A percentile compares a stretch with the other conserved stretches of the same genome.
These are phyloP conservation scores for Trypethelium eluteriae DNA, from an alignment of 495 filamentous ascomycete genomes.

Conservation along the genomic window DNA sequence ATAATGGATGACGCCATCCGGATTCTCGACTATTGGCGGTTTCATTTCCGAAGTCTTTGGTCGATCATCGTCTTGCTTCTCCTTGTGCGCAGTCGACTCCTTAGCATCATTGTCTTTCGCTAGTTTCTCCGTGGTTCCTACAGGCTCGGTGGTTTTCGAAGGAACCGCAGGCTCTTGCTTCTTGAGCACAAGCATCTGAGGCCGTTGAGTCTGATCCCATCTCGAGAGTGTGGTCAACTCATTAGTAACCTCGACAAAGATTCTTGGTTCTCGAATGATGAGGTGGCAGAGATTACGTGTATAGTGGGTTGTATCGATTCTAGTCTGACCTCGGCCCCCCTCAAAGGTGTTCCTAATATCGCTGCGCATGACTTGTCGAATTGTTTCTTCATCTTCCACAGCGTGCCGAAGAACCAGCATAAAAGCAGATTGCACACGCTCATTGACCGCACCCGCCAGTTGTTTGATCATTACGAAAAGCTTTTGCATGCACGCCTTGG, in stretches of 20 bases:
- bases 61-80: conserved; percentile 38
- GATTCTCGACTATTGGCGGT: conserved; percentile 78
- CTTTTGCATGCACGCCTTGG: conserved; percentile 81
- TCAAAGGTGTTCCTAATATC: conserved; percentile 76
- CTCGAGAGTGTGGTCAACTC: conserved; percentile 67
- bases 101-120: conserved; percentile 35
- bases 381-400: conserved; percentile 82
- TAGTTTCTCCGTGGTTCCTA: conserved; percentile 7
- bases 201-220: conserved; percentile 51
- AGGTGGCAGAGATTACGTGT: conserved; percentile 73
- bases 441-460: conserved; percentile 65
- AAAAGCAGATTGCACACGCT: conserved; percentile 69
- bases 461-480: conserved; percentile 94
- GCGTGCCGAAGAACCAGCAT: conserved; percentile 88
- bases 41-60: conserved; percentile 63
- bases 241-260: conserved; percentile 86
- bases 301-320: conserved; percentile 63
- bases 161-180: conserved; percentile 38
- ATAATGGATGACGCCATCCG: conserved; percentile 94
- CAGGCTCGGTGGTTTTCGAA: background rate
- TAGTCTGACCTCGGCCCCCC: conserved; percentile 48
- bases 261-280: conserved; percentile 70
- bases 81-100: conserved; percentile 31
- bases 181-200: conserved; percentile 53
- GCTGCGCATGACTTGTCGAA: conserved; percentile 85